phyloP scores from a whole-genome alignment of 2,329 filamentous ascomycete species.

The Ceratocystis albifundus region DNA sequence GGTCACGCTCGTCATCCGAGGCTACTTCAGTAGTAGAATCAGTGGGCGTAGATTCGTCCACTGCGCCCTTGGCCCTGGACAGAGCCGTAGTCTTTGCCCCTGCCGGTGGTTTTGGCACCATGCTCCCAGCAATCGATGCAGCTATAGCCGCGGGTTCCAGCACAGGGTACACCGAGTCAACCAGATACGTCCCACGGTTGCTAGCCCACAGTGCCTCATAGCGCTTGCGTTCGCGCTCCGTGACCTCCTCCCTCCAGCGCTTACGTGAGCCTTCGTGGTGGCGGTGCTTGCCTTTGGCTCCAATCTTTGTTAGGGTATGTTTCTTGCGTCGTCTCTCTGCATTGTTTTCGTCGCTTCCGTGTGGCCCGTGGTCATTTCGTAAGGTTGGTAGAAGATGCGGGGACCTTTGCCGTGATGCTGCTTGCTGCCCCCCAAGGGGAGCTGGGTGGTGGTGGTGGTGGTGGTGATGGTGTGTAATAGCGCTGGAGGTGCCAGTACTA shows the following conservation, averaged over 20 bases:
- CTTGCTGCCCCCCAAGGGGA: slow-evolving; percentile 27
- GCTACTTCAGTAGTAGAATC: slow-evolving; percentile 14
- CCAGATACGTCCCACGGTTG: slow-evolving; percentile 52
- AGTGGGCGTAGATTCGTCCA: neutral
- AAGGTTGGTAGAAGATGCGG: slow-evolving; percentile 30
- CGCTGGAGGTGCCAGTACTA: slow-evolving; percentile 33
- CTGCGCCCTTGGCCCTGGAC: neutral
- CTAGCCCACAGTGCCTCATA: slow-evolving; percentile 81
- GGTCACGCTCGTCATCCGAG: slow-evolving; percentile 32
- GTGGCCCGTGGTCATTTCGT: neutral
- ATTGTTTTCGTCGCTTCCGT: slow-evolving; percentile 40
- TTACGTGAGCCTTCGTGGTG: slow-evolving; percentile 66
- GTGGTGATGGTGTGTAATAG: neutral
- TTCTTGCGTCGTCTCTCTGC: slow-evolving; percentile 41
- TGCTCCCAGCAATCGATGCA: neutral
- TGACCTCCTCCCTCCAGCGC: slow-evolving; percentile 66
- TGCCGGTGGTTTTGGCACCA: neutral
- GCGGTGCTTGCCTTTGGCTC: slow-evolving; percentile 46
- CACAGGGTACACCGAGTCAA: slow-evolving; percentile 19
- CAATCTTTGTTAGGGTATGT: slow-evolving; percentile 34
- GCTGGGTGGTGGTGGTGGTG: slow-evolving; percentile 26
- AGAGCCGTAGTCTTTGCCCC: neutral
- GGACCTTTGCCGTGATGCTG: neutral
- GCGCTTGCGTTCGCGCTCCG: slow-evolving; percentile 58
- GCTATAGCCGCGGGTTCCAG: slow-evolving; percentile 11